Percentiles rank a stretch among this genome's conserved stretches.
Evolutionary conservation across 2,329 filamentous ascomycete genomes (phyloP).

Genomic region (Cercospora zeina): DNA sequence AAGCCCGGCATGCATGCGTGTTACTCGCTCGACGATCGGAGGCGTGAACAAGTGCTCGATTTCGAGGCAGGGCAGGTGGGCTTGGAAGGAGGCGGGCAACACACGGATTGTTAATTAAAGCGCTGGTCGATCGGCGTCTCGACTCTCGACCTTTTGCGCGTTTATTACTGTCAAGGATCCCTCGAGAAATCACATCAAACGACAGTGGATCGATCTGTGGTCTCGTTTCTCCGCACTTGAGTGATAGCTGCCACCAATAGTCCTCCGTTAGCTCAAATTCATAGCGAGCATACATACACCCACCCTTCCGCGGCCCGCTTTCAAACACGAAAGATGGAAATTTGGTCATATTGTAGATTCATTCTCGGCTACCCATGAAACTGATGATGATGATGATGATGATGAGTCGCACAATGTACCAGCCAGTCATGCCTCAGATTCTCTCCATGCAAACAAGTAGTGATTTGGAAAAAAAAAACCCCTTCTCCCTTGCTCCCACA

Average conservation of each 20-base stretch:
- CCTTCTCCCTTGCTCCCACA: not conserved
- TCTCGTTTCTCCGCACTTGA: too few species aligned
- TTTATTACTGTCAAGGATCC: too few species aligned
- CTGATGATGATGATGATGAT: slow-evolving; percentile 4
- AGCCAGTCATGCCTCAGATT: slow-evolving; percentile 14
- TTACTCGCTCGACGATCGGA: not conserved
- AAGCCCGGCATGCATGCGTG: not conserved
- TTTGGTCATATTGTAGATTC: not conserved
- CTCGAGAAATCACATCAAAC: too few species aligned
- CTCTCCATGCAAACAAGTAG: not conserved
- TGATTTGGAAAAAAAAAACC: not conserved
- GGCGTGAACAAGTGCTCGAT: not conserved
- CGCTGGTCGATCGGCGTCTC: not conserved
- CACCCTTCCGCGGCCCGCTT: too few species aligned
- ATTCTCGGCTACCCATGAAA: slow-evolving; percentile 22
- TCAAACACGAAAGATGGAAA: not conserved
- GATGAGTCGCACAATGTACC: slow-evolving; percentile 11
- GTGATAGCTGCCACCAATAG: too few species aligned
- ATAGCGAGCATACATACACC: too few species aligned
- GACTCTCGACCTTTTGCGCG: too few species aligned
- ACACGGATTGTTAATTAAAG: not conserved
- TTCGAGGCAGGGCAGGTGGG: not conserved
- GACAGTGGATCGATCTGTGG: too few species aligned
- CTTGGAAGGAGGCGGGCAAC: not conserved
- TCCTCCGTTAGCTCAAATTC: too few species aligned